These are phyloP conservation scores for Ogataea hybrid DNA, from an alignment of 1,139 yeast genomes.

Conservation along the genomic window DNA sequence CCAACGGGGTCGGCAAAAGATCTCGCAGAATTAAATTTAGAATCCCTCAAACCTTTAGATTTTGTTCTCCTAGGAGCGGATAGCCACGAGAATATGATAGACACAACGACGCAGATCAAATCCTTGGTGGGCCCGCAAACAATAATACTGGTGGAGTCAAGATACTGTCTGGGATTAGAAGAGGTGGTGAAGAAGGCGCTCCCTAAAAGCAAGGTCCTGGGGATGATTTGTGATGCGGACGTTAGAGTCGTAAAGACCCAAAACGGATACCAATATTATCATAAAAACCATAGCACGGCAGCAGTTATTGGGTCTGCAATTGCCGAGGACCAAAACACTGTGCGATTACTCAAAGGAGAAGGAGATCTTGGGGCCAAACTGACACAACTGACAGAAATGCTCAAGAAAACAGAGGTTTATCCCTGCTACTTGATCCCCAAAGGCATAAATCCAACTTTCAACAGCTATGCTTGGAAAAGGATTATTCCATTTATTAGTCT, in stretches of 20 bases:
- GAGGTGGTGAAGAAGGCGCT: conserved; percentile 10
- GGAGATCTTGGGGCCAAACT: conserved; percentile 20
- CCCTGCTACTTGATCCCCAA: conserved; percentile 25
- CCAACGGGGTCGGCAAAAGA: conserved; percentile 11
- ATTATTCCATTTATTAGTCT: conserved; percentile 24
- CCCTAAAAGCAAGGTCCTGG: conserved; percentile 18
- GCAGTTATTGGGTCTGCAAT: conserved; percentile 26
- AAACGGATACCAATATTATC: conserved; percentile 16
- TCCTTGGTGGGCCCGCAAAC: conserved; percentile 18
- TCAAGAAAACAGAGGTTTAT: conserved; percentile 25
- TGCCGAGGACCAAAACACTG: conserved; percentile 1
- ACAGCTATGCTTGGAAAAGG: conserved; percentile 28
- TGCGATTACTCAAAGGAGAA: conserved; percentile 19
- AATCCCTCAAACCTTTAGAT: conserved; percentile 14
- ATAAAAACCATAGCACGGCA: conserved; percentile 22
- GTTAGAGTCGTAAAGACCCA: conserved; percentile 17
- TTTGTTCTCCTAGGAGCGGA: conserved; percentile 21
- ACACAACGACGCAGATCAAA: conserved; percentile 8
- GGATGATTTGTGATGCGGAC: conserved; percentile 26
- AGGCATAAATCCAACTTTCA: conserved; percentile 27
- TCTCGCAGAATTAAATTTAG: conserved; percentile 4
- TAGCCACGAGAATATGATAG: conserved; percentile 8
- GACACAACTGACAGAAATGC: conserved; percentile 16
- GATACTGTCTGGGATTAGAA: conserved; percentile 23
- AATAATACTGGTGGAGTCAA: conserved; percentile 27